These are phyloP conservation scores for Ceriops zippeliana DNA, from an alignment of 345 rosid species.

Conservation along the genomic window DNA sequence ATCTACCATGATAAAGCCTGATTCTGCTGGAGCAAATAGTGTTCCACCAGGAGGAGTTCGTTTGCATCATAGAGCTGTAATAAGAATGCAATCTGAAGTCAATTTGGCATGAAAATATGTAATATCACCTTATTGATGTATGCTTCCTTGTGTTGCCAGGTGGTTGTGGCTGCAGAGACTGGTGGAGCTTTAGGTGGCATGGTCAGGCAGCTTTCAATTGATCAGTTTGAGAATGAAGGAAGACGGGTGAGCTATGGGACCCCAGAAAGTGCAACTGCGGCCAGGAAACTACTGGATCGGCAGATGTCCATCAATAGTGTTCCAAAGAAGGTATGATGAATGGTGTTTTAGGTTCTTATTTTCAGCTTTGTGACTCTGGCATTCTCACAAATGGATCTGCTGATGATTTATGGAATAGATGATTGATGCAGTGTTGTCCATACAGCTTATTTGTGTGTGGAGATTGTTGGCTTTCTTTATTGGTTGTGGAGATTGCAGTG, in stretches of 20 bases:
- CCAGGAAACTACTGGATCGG: constrained; percentile 91
- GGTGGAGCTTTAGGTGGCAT: constrained; percentile 98
- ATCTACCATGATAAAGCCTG: constrained; percentile 64
- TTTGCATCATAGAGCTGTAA: constrained; percentile 92
- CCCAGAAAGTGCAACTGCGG: constrained; percentile 91
- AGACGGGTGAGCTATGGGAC: constrained; percentile 95
- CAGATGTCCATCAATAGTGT: constrained; percentile 94
- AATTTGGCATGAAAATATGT: constrained; percentile 10
- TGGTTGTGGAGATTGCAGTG: too few relatives aligned
- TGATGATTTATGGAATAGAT: neutral
- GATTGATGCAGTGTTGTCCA: too few relatives aligned
- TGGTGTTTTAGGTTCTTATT: constrained; percentile 2
- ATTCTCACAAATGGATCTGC: constrained; percentile 2
- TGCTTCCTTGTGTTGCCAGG: constrained; percentile 45
- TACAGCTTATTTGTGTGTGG: too few relatives aligned
- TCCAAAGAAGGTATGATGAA: constrained; percentile 69
- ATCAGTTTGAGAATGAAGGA: constrained; percentile 97
- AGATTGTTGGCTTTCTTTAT: too few relatives aligned
- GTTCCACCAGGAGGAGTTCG: constrained; percentile 79
- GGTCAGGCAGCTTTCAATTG: constrained; percentile 95
- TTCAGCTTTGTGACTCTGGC: neutral
- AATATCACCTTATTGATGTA: constrained; percentile 6
- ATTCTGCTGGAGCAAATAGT: constrained; percentile 56
- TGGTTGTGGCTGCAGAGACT: constrained; percentile 94
- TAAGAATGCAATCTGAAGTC: constrained; percentile 1